These are phyloP conservation scores for Colletotrichum cuscutae DNA, from an alignment of 2,329 filamentous ascomycete species.

Conservation along the genomic window DNA sequence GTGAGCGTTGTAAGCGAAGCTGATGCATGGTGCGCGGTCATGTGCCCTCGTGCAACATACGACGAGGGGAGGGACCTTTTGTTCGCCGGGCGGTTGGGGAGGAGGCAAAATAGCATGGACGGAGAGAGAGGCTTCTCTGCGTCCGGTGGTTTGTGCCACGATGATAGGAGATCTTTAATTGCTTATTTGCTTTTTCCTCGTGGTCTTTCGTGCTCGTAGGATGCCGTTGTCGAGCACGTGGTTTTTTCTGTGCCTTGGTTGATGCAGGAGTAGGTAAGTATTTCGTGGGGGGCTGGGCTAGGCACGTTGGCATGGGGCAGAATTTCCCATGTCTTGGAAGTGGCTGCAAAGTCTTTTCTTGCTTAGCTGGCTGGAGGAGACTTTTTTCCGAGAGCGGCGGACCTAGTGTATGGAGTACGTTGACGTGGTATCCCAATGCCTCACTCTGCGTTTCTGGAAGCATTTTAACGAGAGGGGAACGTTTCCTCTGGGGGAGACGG, in stretches of 20 bases:
- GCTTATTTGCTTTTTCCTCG: neutral
- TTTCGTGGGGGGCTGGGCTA: neutral
- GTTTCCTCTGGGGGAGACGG: neutral
- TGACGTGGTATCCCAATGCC: conserved; percentile 1
- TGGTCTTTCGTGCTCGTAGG: neutral
- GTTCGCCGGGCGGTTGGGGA: conserved; percentile 10
- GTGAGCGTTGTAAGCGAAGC: conserved; percentile 25
- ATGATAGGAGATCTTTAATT: neutral
- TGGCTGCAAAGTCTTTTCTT: neutral
- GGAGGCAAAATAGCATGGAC: neutral
- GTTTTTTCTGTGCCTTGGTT: conserved; percentile 5
- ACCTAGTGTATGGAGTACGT: neutral
- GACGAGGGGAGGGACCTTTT: neutral
- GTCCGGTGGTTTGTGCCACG: conserved; percentile 23
- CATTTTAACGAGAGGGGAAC: neutral
- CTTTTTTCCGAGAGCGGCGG: neutral
- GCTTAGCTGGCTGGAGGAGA: neutral
- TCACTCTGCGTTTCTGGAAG: conserved; percentile 8
- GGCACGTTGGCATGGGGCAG: no score
- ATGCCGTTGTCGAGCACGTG: conserved; percentile 20
- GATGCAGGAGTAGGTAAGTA: neutral
- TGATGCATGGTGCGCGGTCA: conserved; percentile 22
- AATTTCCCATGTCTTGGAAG: neutral
- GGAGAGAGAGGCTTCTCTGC: neutral
- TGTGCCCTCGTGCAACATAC: conserved; percentile 29